Percentiles rank a stretch among this genome's conserved stretches.
Evolutionary conservation across 2,329 filamentous ascomycete species (phyloP).

Genomic region (Albophoma yamanashiensis): DNA sequence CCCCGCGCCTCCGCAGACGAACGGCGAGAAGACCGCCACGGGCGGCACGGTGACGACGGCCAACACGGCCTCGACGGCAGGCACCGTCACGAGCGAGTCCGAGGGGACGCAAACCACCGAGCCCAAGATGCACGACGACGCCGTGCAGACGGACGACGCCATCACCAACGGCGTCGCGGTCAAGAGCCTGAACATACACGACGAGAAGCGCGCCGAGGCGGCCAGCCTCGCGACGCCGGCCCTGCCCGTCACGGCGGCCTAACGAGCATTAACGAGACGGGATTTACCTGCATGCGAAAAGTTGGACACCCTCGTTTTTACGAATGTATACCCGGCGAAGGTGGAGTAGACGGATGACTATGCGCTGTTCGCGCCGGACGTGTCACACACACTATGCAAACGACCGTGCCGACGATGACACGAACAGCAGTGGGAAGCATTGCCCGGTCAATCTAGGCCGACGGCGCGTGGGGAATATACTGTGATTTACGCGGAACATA

Average conservation of each 20-base stretch:
- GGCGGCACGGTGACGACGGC: slow-evolving; percentile 1
- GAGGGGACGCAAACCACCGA: slow-evolving; percentile 17
- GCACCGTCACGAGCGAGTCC: slow-evolving; percentile 4
- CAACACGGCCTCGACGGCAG: neutral
- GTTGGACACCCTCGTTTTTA: neutral
- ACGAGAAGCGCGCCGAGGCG: slow-evolving; percentile 9
- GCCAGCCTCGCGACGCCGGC: neutral
- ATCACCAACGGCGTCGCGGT: slow-evolving; percentile 16
- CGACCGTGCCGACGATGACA: neutral
- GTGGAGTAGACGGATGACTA: neutral
- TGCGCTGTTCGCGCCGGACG: neutral
- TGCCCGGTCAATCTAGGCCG: neutral
- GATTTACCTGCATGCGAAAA: neutral
- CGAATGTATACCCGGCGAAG: neutral
- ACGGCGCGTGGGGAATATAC: neutral
- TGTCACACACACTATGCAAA: neutral
- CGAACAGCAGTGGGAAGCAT: neutral
- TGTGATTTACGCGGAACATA: neutral
- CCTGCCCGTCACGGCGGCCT: neutral
- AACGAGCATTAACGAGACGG: neutral
- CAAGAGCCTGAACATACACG: slow-evolving; percentile 20
- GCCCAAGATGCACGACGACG: slow-evolving; percentile 11
- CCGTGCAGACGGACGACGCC: slow-evolving; percentile 15
- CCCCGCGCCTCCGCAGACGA: slow-evolving; percentile 1
- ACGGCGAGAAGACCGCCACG: slow-evolving; percentile 3